phyloP scores from a whole-genome alignment of 441 rosid genomes.

The Erysimum cheiri region DNA sequence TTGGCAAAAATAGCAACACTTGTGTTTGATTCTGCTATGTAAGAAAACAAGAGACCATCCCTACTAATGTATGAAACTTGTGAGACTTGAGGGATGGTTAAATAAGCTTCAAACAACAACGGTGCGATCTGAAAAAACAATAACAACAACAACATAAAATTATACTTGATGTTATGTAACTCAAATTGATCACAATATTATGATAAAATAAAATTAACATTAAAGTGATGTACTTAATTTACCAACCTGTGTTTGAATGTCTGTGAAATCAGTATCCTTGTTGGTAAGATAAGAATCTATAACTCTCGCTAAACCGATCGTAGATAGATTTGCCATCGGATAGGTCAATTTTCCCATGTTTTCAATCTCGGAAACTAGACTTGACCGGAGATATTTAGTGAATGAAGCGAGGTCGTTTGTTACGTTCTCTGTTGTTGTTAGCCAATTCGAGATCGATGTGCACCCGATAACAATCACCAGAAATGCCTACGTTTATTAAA shows the following conservation, averaged over 20 bases:
- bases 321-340: slow-evolving; percentile 37
- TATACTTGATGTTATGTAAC: slow-evolving; percentile 7
- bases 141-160: not conserved
- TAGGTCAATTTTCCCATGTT: slow-evolving; percentile 37
- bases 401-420: slow-evolving; percentile 38
- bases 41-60: slow-evolving; percentile 63
- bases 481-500: slow-evolving; percentile 6
- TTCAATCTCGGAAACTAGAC: slow-evolving; percentile 49
- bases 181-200: not conserved
- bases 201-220: not conserved
- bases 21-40: slow-evolving; percentile 44
- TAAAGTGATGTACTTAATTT: not conserved
- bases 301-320: slow-evolving; percentile 51
- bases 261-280: slow-evolving; percentile 23
- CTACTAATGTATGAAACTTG: slow-evolving; percentile 63
- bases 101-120: slow-evolving; percentile 55
- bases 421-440: slow-evolving; percentile 30
- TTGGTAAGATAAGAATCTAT: slow-evolving; percentile 47
- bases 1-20: slow-evolving; percentile 52
- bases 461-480: slow-evolving; percentile 28
- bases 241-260: slow-evolving; percentile 49
- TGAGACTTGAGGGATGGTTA: slow-evolving; percentile 55
- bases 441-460: slow-evolving; percentile 53
- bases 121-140: slow-evolving; percentile 62
- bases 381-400: slow-evolving; percentile 36